phyloP scores from a whole-genome alignment of 2,329 filamentous ascomycete genomes.

The Xylaria sp. region DNA sequence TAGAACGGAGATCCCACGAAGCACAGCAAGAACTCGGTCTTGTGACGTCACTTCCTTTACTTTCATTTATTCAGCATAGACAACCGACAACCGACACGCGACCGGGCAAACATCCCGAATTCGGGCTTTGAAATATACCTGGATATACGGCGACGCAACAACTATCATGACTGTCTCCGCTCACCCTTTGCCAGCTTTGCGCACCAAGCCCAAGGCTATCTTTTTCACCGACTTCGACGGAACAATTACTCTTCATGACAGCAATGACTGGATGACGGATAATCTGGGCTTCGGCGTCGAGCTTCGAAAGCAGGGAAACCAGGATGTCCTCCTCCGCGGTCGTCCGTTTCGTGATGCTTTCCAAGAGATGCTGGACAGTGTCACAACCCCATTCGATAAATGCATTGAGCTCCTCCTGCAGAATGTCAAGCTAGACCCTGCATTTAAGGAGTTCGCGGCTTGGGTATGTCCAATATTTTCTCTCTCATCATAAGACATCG shows the following conservation, averaged over 20 bases:
- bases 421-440: constrained; percentile 88
- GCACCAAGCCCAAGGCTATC: constrained; percentile 84
- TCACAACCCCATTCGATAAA: constrained; percentile 80
- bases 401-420: constrained; percentile 81
- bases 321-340: constrained; percentile 76
- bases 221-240: constrained; percentile 99
- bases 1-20: background rate
- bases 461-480: constrained; percentile 63
- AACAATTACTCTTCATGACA: constrained; percentile 82
- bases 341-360: constrained; percentile 87
- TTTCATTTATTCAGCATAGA: background rate
- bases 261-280: constrained; percentile 82
- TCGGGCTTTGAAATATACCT: background rate
- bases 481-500: background rate
- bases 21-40: background rate
- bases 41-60: constrained; percentile 16
- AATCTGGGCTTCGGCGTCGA: constrained; percentile 84
- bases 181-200: constrained; percentile 63
- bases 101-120: background rate
- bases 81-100: constrained; percentile 1
- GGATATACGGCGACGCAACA: background rate
- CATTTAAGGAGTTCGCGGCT: constrained; percentile 86
- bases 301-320: constrained; percentile 77
- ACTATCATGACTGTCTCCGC: constrained; percentile 23
- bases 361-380: constrained; percentile 89